These are phyloP conservation scores for Actinomucor elegans DNA, from an alignment of 371 early-diverging fungal genomes.

Conservation along the genomic window DNA sequence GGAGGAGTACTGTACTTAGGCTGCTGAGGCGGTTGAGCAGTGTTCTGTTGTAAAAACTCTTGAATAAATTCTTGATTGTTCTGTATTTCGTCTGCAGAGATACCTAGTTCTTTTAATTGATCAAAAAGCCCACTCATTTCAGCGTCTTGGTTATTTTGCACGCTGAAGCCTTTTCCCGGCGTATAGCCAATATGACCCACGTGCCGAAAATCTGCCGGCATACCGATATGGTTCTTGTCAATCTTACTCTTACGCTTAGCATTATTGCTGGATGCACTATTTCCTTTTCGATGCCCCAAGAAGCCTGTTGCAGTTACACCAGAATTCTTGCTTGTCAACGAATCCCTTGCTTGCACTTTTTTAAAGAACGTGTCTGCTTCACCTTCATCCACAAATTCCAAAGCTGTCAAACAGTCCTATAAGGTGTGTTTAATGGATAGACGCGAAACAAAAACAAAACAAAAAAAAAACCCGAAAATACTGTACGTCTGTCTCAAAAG, in stretches of 20 bases:
- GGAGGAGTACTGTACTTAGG: not conserved
- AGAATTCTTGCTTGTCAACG: constrained; percentile 37
- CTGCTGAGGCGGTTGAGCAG: not conserved
- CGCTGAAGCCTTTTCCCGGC: constrained; percentile 77
- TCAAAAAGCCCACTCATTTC: constrained; percentile 78
- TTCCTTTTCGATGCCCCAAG: not conserved
- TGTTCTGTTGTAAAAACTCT: constrained; percentile 48
- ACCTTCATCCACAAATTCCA: constrained; percentile 85
- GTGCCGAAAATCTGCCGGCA: constrained; percentile 79
- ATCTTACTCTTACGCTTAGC: constrained; percentile 39
- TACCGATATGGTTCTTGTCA: constrained; percentile 76
- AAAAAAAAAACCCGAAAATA: not conserved
- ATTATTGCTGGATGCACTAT: constrained; percentile 1
- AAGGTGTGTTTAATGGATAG: not conserved
- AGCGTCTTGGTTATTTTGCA: constrained; percentile 78
- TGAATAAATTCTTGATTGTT: constrained; percentile 53
- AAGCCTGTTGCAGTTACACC: not conserved
- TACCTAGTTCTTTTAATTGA: constrained; percentile 74
- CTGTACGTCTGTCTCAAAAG: constrained; percentile 81
- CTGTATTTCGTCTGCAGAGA: constrained; percentile 70
- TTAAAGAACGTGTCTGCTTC: constrained; percentile 81
- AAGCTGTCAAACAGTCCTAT: constrained; percentile 73
- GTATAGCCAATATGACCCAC: constrained; percentile 80
- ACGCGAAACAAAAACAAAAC: not conserved
- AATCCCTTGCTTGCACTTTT: constrained; percentile 59